A percentile compares a stretch with the other conserved stretches of the same genome.
Evolutionary conservation across 2,329 filamentous ascomycete genomes (phyloP).

Genomic region (Xylariales sp.): DNA sequence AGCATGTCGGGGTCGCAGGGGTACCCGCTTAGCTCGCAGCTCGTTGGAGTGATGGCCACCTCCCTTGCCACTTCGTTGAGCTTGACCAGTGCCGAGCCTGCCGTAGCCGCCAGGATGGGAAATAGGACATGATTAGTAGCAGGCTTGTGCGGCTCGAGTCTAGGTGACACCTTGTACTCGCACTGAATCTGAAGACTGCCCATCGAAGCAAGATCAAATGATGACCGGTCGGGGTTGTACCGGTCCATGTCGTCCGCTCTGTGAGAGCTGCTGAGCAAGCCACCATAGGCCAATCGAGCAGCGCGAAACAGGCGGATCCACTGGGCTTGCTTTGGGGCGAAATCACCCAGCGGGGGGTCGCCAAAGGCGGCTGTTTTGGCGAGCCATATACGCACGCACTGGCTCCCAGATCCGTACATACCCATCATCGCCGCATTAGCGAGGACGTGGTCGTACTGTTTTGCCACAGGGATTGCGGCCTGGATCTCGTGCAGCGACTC

Average conservation of each 20-base stretch:
- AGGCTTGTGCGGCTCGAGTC: neutral
- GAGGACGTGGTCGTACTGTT: neutral
- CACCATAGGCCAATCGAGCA: neutral
- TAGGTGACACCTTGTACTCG: neutral
- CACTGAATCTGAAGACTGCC: neutral
- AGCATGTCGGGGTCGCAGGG: no score
- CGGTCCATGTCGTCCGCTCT: neutral
- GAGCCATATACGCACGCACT: neutral
- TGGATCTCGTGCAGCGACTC: neutral
- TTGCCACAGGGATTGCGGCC: neutral
- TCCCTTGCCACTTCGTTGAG: neutral
- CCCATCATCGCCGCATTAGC: slow-evolving; percentile 1
- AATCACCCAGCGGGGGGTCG: neutral
- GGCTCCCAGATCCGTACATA: neutral
- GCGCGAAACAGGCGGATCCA: neutral
- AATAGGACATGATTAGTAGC: neutral
- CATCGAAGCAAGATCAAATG: no score
- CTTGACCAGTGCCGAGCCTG: neutral
- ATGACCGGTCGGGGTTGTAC: neutral
- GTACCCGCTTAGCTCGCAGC: no score
- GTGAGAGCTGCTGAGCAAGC: neutral
- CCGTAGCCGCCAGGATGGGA: neutral
- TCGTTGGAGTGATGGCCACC: no score
- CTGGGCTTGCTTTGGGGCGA: neutral
- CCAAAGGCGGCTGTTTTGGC: neutral